phyloP scores from a whole-genome alignment of 2,329 filamentous ascomycete species.

The Huntiella decipiens region DNA sequence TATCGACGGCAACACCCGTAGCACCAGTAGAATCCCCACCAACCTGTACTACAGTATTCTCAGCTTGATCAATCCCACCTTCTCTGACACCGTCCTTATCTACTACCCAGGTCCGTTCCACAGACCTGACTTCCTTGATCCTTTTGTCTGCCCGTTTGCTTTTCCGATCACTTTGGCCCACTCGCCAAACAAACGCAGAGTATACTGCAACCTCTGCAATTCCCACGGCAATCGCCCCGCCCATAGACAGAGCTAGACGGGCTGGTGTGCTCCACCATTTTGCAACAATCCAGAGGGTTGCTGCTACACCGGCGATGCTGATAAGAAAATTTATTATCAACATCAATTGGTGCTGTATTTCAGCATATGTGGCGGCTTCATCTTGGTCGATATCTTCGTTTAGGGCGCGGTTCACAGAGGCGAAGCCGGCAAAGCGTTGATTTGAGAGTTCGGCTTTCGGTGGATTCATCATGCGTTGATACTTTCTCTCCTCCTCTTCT shows the following conservation, averaged over 20 bases:
- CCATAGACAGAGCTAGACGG: conserved; percentile 51
- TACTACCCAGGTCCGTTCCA: conserved; percentile 54
- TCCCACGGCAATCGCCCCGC: conserved; percentile 48
- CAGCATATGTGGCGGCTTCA: conserved; percentile 47
- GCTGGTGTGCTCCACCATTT: conserved; percentile 57
- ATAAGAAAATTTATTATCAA: conserved; percentile 81
- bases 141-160: conserved; percentile 26
- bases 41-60: no score
- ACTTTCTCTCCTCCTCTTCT: conserved; percentile 64
- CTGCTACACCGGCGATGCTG: conserved; percentile 62
- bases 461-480: conserved; percentile 61
- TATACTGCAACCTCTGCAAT: conserved; percentile 65
- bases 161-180: conserved; percentile 46
- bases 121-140: conserved; percentile 44
- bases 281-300: conserved; percentile 59
- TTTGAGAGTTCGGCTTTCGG: conserved; percentile 36
- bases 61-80: neutral
- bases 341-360: conserved; percentile 63
- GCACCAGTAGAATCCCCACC: no score
- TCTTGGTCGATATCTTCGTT: conserved; percentile 23
- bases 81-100: conserved; percentile 19
- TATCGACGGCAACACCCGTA: no score
- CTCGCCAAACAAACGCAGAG: conserved; percentile 51
- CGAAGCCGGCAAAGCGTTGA: conserved; percentile 39
- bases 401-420: conserved; percentile 31